A percentile compares a stretch with the other conserved stretches of the same genome.
Conservation (phyloP, 768 basidiomycete genomes). For the Erythrobasidium yunnanense region DNA sequence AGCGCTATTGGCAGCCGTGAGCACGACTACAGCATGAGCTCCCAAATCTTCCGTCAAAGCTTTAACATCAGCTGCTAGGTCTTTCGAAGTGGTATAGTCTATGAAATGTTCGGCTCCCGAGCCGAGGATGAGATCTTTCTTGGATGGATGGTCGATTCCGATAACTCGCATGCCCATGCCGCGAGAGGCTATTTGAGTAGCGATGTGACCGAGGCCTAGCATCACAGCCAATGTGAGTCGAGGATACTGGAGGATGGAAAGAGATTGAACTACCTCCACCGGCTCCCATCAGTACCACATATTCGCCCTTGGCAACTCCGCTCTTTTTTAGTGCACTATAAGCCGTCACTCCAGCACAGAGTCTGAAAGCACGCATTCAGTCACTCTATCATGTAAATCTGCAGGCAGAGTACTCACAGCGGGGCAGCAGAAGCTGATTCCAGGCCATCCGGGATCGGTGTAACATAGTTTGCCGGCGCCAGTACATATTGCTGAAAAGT, state of each 20-base stretch:
- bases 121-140: conserved; percentile 43
- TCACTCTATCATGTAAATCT: neutral
- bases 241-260: conserved; percentile 46
- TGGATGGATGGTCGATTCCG: conserved; percentile 62
- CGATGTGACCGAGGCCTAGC: conserved; percentile 44
- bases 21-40: conserved; percentile 47
- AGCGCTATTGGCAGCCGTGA: conserved; percentile 19
- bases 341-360: conserved; percentile 54
- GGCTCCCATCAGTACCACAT: conserved; percentile 52
- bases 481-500: conserved; percentile 26
- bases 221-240: neutral
- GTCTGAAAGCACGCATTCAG: neutral
- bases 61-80: conserved; percentile 50
- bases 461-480: conserved; percentile 26
- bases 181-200: conserved; percentile 62
- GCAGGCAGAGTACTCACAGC: neutral
- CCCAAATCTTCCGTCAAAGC: conserved; percentile 54
- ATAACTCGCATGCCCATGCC: conserved; percentile 68
- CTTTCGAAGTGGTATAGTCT: conserved; percentile 59
- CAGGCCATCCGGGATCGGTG: conserved; percentile 27
- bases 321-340: conserved; percentile 65
- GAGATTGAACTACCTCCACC: conserved; percentile 45
- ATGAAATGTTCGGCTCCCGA: conserved; percentile 44
- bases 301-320: conserved; percentile 54
- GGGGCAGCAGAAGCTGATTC: conserved; percentile 25